Evolutionary conservation across 2,329 filamentous ascomycete genomes (phyloP).

Genomic region (Alternaria sp.): DNA sequence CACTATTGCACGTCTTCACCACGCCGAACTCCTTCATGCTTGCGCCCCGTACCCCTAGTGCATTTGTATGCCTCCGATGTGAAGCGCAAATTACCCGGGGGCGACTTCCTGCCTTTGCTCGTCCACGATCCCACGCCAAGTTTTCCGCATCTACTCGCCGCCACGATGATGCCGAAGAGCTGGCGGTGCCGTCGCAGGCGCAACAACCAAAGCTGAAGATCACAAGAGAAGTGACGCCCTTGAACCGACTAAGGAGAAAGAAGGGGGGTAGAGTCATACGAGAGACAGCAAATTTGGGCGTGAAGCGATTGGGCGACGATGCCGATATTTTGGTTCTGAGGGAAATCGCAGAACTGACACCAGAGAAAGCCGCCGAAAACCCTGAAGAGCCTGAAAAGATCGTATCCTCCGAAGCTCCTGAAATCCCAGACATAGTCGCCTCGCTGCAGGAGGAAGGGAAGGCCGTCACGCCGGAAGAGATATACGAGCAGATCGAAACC

Average conservation of each 20-base stretch:
- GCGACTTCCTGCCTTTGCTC: constrained; percentile 24
- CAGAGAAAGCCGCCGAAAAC: constrained; percentile 1
- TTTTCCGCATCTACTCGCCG: constrained; percentile 43
- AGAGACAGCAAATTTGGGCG: constrained; percentile 41
- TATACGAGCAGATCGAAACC: constrained; percentile 42
- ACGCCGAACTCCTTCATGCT: constrained; percentile 43
- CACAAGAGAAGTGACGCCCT: constrained; percentile 21
- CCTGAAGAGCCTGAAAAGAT: constrained; percentile 8
- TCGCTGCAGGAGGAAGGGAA: constrained; percentile 38
- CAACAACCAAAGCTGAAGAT: constrained; percentile 11
- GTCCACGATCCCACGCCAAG: constrained; percentile 27
- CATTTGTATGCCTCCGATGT: constrained; percentile 53
- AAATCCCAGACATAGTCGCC: constrained; percentile 37
- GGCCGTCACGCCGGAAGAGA: constrained; percentile 37
- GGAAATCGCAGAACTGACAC: constrained; percentile 29
- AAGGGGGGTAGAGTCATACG: constrained; percentile 39
- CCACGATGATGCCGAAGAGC: constrained; percentile 28
- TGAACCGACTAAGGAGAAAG: constrained; percentile 32
- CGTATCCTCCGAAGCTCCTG: constrained; percentile 15
- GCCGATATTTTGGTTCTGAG: constrained; percentile 48
- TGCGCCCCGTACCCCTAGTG: constrained; percentile 45
- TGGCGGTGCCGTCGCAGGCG: constrained; percentile 6
- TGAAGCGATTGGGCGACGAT: constrained; percentile 46
- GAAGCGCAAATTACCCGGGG: constrained; percentile 43
- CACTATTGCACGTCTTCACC: constrained; percentile 3